Percentiles rank a stretch among this genome's conserved stretches.
phyloP scores from a whole-genome alignment of 2,329 filamentous ascomycete genomes.

The Trichoderma sp. region DNA sequence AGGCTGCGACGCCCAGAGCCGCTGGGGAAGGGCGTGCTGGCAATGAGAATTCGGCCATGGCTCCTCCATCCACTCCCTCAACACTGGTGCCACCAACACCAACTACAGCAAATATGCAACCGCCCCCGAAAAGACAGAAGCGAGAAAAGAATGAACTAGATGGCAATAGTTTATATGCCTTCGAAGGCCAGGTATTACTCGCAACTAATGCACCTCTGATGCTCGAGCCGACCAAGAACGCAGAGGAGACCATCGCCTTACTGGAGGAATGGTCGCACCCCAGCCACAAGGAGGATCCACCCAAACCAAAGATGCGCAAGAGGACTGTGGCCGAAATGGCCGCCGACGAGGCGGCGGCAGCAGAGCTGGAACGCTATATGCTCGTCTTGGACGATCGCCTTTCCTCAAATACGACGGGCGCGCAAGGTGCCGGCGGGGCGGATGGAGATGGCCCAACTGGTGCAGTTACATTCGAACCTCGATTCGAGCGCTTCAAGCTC shows the following conservation, averaged over 20 bases:
- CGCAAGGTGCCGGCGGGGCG: conserved; percentile 55
- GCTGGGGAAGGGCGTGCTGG: conserved; percentile 33
- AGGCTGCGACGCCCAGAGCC: conserved; percentile 65
- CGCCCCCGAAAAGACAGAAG: conserved; percentile 66
- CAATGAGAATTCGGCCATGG: conserved; percentile 41
- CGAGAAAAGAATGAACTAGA: conserved; percentile 73
- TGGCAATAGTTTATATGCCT: conserved; percentile 65
- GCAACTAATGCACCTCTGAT: conserved; percentile 71
- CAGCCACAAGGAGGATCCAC: conserved; percentile 71
- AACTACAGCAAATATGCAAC: conserved; percentile 55
- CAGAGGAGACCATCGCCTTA: conserved; percentile 66
- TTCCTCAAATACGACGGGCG: conserved; percentile 55
- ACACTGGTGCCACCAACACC: conserved; percentile 59
- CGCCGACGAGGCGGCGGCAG: conserved; percentile 87
- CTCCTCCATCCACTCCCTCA: conserved; percentile 66
- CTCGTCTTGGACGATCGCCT: conserved; percentile 84
- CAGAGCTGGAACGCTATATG: conserved; percentile 88
- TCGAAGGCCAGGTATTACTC: conserved; percentile 72
- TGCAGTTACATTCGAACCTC: conserved; percentile 72
- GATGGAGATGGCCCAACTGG: conserved; percentile 71
- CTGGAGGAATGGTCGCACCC: conserved; percentile 72
- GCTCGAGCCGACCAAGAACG: conserved; percentile 69
- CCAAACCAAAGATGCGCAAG: conserved; percentile 85
- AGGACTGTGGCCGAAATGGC: conserved; percentile 92
- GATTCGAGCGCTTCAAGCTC: conserved; percentile 89